Base-by-base conservation (phyloP, 371 early-diverging fungal genomes). In the Quaeritorhiza haematococci region DNA sequence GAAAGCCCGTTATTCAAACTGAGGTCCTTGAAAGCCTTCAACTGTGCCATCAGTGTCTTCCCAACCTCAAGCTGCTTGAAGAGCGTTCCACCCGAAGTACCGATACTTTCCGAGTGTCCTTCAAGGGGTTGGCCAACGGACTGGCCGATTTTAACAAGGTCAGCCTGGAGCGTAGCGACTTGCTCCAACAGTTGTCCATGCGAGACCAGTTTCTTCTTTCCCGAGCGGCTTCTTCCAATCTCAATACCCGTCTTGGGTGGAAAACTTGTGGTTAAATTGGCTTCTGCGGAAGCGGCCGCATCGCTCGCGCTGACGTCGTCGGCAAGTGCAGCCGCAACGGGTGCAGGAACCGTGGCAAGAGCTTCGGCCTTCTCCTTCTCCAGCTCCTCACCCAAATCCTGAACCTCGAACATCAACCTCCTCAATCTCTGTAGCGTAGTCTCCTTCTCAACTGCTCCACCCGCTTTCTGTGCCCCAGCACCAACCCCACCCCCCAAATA, bases 401-500 rank as follows among this genome's bases (percentile, higher is more conserved):
- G 85, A 2, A 87, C 86, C 65, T 93, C 93, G 60, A 72, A 86
- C 71, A 86, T 81, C 35, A 93, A 79, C 28, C 93, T 81, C 28
- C 88, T 82, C 26, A 90, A 67, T 60, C 84, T 81, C 62, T 91
- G 89, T 30, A 86, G 64, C 34, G 85, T 72, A 0, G 90, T 88
- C 58, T 91, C 93, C 50, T 78, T 34, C 24, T 61, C 64, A n/a
- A n/a, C n/a, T n/a, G n/a, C n/a, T n/a, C n/a, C n/a, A n/a, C n/a
- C n/a, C n/a, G n/a, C n/a, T n/a, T n/a, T n/a, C n/a, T n/a, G n/a
- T 6, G 33, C 33, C 42, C 72, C 33, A 86, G 65, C 32, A 65
- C 61, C 50, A 75, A 17, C 3, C 17, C 6, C 58, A 15, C 10
- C 43, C 15, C 26, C 27, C 26, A 21, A 15, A 50, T 52, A 33